Evolutionary conservation across 768 basidiomycete species (phyloP).

Genomic region (Russula dissimulans): DNA sequence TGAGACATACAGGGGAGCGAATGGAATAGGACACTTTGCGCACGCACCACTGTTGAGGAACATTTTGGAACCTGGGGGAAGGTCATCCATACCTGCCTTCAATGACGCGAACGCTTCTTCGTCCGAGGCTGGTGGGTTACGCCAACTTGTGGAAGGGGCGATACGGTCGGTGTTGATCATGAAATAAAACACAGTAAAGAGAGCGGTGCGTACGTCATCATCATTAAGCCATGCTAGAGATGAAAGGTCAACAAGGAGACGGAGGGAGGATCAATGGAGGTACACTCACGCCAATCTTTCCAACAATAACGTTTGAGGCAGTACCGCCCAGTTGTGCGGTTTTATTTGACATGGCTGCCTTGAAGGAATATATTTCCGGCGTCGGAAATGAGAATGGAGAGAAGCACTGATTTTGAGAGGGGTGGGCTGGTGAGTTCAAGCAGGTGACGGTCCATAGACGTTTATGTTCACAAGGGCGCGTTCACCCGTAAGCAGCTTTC

Average conservation of each 20-base stretch:
- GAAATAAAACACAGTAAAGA: neutral
- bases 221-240: constrained; percentile 39
- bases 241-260: neutral
- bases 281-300: constrained; percentile 33
- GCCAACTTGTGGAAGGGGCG: constrained; percentile 5
- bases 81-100: constrained; percentile 38
- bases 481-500: neutral
- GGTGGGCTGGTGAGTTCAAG: no score
- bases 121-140: constrained; percentile 35
- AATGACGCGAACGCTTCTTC: constrained; percentile 55
- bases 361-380: neutral
- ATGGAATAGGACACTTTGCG: neutral
- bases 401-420: neutral
- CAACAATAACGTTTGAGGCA: constrained; percentile 31
- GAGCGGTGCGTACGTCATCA: constrained; percentile 38
- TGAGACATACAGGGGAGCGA: neutral
- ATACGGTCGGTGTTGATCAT: neutral
- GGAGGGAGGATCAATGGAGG: neutral
- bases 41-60: constrained; percentile 42
- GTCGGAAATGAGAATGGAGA: neutral
- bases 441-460: neutral
- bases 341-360: constrained; percentile 5
- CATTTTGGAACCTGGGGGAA: constrained; percentile 40
- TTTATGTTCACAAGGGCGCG: neutral
- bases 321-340: constrained; percentile 33